Conservation (phyloP, 441 rosid genomes). For the Erodium trifolium region DNA sequence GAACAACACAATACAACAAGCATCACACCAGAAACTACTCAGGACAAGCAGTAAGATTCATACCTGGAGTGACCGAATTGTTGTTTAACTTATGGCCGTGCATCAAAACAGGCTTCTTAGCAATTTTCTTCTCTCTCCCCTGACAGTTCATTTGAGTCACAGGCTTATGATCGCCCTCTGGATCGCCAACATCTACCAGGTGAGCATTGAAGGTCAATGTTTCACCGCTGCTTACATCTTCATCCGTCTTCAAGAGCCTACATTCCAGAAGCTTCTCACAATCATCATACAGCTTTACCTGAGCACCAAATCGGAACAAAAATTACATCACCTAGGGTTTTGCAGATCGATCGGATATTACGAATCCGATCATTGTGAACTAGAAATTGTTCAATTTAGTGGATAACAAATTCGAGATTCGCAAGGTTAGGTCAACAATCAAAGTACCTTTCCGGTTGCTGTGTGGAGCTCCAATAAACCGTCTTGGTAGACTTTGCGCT, state of each 20-base stretch:
- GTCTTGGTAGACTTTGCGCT: slow-evolving; percentile 73
- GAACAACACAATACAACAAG: not conserved
- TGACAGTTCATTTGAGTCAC: slow-evolving; percentile 17
- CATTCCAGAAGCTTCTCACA: slow-evolving; percentile 59
- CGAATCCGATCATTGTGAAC: not conserved
- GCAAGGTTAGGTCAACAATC: not conserved
- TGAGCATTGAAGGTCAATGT: slow-evolving; percentile 50
- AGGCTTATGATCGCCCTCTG: slow-evolving; percentile 29
- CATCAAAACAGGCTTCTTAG: slow-evolving; percentile 21
- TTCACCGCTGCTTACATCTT: slow-evolving; percentile 46
- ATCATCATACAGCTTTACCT: slow-evolving; percentile 70
- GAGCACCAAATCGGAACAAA: slow-evolving; percentile 16
- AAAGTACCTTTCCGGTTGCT: slow-evolving; percentile 43
- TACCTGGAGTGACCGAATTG: slow-evolving; percentile 35
- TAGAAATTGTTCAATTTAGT: not conserved
- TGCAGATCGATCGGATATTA: too few relatives aligned
- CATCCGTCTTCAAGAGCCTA: slow-evolving; percentile 50
- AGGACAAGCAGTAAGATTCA: not conserved
- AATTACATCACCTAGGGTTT: slow-evolving; percentile 9
- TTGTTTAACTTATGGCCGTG: slow-evolving; percentile 35
- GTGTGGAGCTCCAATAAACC: slow-evolving; percentile 53
- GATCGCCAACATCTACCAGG: slow-evolving; percentile 65
- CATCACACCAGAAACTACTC: not conserved
- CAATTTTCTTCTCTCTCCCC: slow-evolving; percentile 22
- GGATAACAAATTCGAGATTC: not conserved